These are phyloP conservation scores for Melampsora americana DNA, from an alignment of 1,284 basidiomycete genomes.

Conservation along the genomic window DNA sequence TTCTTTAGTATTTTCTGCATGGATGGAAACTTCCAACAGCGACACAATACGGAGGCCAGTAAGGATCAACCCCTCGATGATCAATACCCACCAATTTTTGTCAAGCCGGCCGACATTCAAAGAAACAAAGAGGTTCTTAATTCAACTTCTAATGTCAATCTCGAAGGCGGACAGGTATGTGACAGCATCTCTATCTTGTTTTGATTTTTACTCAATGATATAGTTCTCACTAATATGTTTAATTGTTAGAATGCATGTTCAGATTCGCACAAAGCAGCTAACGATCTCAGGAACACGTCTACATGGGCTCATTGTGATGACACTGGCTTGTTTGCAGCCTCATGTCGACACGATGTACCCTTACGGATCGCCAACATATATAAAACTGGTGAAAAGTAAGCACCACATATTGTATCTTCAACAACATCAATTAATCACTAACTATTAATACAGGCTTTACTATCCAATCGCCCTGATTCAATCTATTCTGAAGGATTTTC, in stretches of 20 bases:
- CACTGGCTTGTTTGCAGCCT: background rate
- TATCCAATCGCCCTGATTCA: background rate
- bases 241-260: background rate
- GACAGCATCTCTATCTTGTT: no score
- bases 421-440: background rate
- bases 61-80: conserved; percentile 9
- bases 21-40: conserved; percentile 3
- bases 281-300: background rate
- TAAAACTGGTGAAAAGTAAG: conserved; percentile 16
- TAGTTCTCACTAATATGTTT: background rate
- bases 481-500: background rate
- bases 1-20: background rate
- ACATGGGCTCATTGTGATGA: no score
- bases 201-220: no score
- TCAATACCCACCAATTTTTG: conserved; percentile 13
- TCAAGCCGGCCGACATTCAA: conserved; percentile 1
- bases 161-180: no score
- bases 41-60: conserved; percentile 10
- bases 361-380: background rate
- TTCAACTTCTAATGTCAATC: background rate
- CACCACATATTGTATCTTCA: background rate
- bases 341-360: conserved; percentile 4
- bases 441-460: background rate
- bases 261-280: background rate
- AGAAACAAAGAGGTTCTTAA: background rate